A percentile compares a stretch with the other conserved stretches of the same genome.
phyloP scores from a whole-genome alignment of 192 early-diverging fungal genomes.

The Coemansia biformis region DNA sequence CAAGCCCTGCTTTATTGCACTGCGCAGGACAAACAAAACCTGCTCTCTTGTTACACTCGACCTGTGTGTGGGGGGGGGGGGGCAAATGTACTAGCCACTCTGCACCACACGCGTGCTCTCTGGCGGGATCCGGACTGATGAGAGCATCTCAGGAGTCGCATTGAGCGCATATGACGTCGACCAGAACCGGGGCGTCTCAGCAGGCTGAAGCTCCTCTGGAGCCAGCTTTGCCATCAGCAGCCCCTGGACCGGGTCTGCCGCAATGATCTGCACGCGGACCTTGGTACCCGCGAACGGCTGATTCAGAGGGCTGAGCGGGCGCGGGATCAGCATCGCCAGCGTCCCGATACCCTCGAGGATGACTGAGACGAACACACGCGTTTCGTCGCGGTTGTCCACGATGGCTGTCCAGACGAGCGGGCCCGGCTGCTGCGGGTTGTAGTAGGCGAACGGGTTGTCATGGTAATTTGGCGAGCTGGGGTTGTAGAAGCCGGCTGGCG shows the following conservation, averaged over 20 bases:
- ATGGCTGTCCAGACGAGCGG: conserved; percentile 42
- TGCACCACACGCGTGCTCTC: background rate
- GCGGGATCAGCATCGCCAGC: conserved; percentile 19
- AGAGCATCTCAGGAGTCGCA: background rate
- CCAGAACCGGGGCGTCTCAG: conserved; percentile 39
- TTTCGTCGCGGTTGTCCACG: conserved; percentile 36
- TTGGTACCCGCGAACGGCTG: conserved; percentile 46
- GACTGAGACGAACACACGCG: conserved; percentile 31
- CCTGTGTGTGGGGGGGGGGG: no score
- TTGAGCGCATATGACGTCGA: background rate
- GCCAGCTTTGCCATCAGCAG: conserved; percentile 32
- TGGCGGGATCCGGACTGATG: conserved; percentile 5
- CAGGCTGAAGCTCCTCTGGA: conserved; percentile 31
- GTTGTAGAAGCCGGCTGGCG: conserved; percentile 32
- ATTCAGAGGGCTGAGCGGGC: conserved; percentile 8
- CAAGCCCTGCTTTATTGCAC: no score
- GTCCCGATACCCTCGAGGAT: conserved; percentile 7
- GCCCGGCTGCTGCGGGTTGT: conserved; percentile 22
- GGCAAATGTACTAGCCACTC: background rate
- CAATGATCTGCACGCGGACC: conserved; percentile 34
- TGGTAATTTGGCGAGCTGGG: conserved; percentile 22
- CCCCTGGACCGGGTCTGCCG: conserved; percentile 6
- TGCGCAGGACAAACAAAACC: no score
- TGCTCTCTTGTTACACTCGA: no score
- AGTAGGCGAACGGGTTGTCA: conserved; percentile 39